Base-by-base conservation (phyloP, 768 basidiomycete genomes). In the Lactarius tabidus region DNA sequence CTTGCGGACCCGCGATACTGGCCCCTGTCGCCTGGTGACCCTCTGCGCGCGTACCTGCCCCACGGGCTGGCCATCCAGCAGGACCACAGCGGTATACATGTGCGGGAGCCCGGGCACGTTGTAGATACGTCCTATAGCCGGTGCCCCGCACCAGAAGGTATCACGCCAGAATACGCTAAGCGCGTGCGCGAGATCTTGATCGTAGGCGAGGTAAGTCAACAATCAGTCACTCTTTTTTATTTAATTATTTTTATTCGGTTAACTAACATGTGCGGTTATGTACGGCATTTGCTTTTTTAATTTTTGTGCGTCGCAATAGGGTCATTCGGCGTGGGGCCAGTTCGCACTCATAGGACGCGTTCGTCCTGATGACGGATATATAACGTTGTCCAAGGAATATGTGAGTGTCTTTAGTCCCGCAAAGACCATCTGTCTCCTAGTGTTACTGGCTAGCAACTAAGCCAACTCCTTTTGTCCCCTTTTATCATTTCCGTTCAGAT, bases 251-350 rank as follows among this genome's bases (percentile, higher is more conserved):
- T 53, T 53, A 31, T 54, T 54, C 12, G 17, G n/a, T 20, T 54
- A 54, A 29, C 52, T 31, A 54, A 54, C 9, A 31, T 54, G 8
- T 17, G 15, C 29, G 52, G 8, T 1, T 15, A 26, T 58, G 36
- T 35, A 4, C 35, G 45, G 20, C 15, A 26, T 20, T 36, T n/a
- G 18, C 38, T 12, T 31, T 9, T 31, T 33, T 9, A 45, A 31
- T 9, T 1, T 54, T 48, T 33, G 10, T 20, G 26, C 39, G 29
- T 52, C 29, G 52, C 36, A 29, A 23, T 64, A 93, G 90, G 92
- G 93, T 6, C 93, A 95, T 75, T 95, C 93, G 9, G 86, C 91
- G 17, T 95, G 93, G 93, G 93, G 93, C 28, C 87, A 91, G 68
- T 95, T 94, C 76, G 86, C 81, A 64, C 74, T 95, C 29, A 77